Evolutionary conservation across 2,329 filamentous ascomycete species (phyloP), one percentile per base, ranked within the genome.

Genomic region (Pestalotiopsis sp.): DNA sequence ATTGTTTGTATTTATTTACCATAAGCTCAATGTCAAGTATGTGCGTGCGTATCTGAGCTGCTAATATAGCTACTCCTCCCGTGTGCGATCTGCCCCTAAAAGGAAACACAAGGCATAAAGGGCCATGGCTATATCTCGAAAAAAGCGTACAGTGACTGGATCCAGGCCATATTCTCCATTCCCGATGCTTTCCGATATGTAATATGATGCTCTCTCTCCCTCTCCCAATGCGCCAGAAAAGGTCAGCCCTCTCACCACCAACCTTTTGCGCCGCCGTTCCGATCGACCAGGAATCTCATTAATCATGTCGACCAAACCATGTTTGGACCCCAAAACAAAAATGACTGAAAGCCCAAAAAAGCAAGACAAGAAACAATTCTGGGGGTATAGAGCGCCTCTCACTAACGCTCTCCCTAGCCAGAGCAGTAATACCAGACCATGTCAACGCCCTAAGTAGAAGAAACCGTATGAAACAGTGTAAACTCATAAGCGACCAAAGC

Each of bases 351-450:
- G 14, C 38, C 49, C 36, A 60, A 66, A 12, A 27, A 63, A 7
- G 36, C 39, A 66, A 39, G 17, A 25, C 58, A 61, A 4, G 38
- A 57, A 39, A 52, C 23, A 63, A 41, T n/a, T 41, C 38, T 36
- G 39, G 59, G 41, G 64, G 68, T 66, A 66, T 69, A 63, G 52
- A 63, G 45, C 62, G 68, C 68, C 64, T 61, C 68, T 69, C 68
- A 67, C 68, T 67, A 65, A 62, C 68, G 68, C 68, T 66, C 66
- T 45, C 60, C 25, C 57, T 36, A 41, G 17, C 41, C 41, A 67
- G 45, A 67, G 20, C 66, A n/a, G 17, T 45, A 36, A 57, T 20
- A 41, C 36, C 36, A 39, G n/a, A n/a, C 65, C 9, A 13, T 31
- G 27, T 2, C 9, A 25, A 60, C 56, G 39, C 25, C 31, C 23